phyloP scores from a whole-genome alignment of 2,329 filamentous ascomycete genomes.

The Aureobasidium sp. region DNA sequence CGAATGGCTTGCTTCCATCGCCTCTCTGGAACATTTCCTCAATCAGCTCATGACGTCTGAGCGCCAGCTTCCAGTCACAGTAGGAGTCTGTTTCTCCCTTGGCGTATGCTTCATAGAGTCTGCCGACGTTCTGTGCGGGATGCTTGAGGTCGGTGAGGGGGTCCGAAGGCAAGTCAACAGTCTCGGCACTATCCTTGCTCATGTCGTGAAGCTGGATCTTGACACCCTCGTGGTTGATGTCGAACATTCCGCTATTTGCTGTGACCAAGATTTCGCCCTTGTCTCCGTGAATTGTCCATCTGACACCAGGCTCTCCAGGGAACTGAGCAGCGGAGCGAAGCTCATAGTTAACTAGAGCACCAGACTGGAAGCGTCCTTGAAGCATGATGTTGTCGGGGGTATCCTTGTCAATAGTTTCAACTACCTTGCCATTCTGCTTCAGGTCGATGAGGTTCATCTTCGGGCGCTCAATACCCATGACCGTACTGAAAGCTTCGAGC shows the following conservation, averaged over 20 bases:
- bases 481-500: conserved; percentile 34
- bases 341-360: conserved; percentile 39
- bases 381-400: conserved; percentile 42
- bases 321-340: conserved; percentile 47
- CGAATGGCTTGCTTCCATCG: conserved; percentile 14
- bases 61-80: conserved; percentile 14
- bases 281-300: conserved; percentile 47
- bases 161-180: conserved; percentile 1
- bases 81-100: conserved; percentile 5
- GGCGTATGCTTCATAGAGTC: conserved; percentile 14
- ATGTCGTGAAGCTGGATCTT: background rate
- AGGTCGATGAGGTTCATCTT: conserved; percentile 29
- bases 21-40: conserved; percentile 14
- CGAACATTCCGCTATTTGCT: background rate
- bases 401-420: conserved; percentile 3
- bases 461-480: conserved; percentile 42
- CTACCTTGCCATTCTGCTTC: background rate
- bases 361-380: conserved; percentile 35
- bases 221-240: conserved; percentile 9
- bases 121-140: conserved; percentile 13
- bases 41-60: conserved; percentile 10
- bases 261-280: conserved; percentile 29
- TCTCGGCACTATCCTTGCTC: background rate
- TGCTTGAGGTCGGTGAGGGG: background rate
- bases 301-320: conserved; percentile 39